These are phyloP conservation scores for Pythium phragmiticola DNA, from an alignment of 352 stramenopile species.

Conservation along the genomic window DNA sequence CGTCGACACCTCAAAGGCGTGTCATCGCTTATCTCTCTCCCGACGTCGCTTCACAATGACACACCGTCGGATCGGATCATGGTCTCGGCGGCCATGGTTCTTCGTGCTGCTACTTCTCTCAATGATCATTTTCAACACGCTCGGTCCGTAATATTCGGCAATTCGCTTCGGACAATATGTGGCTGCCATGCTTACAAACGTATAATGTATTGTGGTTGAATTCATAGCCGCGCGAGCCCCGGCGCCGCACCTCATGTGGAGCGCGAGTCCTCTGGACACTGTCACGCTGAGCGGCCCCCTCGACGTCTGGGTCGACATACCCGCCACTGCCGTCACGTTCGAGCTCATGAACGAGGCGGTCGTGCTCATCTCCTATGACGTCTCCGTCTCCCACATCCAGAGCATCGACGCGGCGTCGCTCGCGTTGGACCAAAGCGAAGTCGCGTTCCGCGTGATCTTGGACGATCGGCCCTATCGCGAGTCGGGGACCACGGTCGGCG, in stretches of 20 bases:
- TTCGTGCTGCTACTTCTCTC: neutral
- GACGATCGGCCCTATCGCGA: conserved; percentile 59
- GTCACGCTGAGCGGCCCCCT: conserved; percentile 22
- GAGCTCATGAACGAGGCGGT: conserved; percentile 59
- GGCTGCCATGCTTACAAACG: neutral
- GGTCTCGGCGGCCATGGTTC: neutral
- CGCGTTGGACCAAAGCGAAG: conserved; percentile 38
- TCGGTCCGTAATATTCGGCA: neutral
- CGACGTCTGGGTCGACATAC: conserved; percentile 57
- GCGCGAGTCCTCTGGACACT: conserved; percentile 46
- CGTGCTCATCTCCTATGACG: conserved; percentile 69
- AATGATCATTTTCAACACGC: neutral
- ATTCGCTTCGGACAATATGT: neutral
- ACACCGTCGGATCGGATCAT: neutral
- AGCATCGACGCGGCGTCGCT: conserved; percentile 10
- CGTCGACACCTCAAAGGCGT: neutral
- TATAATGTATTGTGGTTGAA: neutral
- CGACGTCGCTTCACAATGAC: neutral
- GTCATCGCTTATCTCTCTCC: neutral
- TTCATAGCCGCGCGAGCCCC: conserved; percentile 11
- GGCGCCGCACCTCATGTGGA: conserved; percentile 64
- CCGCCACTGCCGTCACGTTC: conserved; percentile 43
- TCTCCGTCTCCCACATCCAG: conserved; percentile 50
- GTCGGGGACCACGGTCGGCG: conserved; percentile 59
- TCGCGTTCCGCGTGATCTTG: conserved; percentile 62